Percentiles rank a stretch among this genome's conserved stretches.
Conservation (phyloP, 257 asterid species). For the Solanum peruvianum region DNA sequence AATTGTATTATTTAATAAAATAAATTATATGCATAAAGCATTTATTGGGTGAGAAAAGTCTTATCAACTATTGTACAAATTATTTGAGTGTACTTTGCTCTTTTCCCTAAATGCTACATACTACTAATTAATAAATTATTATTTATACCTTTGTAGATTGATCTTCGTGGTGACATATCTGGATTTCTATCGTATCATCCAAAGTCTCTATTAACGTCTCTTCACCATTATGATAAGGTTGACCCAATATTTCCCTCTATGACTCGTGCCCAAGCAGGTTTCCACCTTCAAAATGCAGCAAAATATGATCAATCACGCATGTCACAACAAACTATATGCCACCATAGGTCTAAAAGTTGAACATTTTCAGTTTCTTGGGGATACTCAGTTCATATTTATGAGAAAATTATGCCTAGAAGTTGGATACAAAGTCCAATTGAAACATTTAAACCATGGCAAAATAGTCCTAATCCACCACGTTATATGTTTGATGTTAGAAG, state of each 20-base stretch:
- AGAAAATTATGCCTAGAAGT: slow-evolving; percentile 34
- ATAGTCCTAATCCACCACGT: not conserved
- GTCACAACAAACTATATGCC: slow-evolving; percentile 46
- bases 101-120: not conserved
- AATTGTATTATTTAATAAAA: too few relatives aligned
- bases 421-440: slow-evolving; percentile 30
- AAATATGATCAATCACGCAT: slow-evolving; percentile 32
- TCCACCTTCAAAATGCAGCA: slow-evolving; percentile 40
- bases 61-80: not conserved
- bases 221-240: slow-evolving; percentile 52
- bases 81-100: not conserved
- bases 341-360: slow-evolving; percentile 33
- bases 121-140: not conserved
- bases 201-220: slow-evolving; percentile 24
- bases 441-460: slow-evolving; percentile 33
- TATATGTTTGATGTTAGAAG: slow-evolving; percentile 31
- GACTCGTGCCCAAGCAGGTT: slow-evolving; percentile 24
- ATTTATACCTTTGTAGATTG: slow-evolving; percentile 21
- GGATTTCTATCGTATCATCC: slow-evolving; percentile 61
- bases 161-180: slow-evolving; percentile 45
- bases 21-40: too few relatives aligned
- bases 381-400: slow-evolving; percentile 39
- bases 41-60: not conserved
- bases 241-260: slow-evolving; percentile 32
- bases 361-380: slow-evolving; percentile 60